Conservation (phyloP, 164 flowering plant genomes). For the Kingdonia uniflora region DNA sequence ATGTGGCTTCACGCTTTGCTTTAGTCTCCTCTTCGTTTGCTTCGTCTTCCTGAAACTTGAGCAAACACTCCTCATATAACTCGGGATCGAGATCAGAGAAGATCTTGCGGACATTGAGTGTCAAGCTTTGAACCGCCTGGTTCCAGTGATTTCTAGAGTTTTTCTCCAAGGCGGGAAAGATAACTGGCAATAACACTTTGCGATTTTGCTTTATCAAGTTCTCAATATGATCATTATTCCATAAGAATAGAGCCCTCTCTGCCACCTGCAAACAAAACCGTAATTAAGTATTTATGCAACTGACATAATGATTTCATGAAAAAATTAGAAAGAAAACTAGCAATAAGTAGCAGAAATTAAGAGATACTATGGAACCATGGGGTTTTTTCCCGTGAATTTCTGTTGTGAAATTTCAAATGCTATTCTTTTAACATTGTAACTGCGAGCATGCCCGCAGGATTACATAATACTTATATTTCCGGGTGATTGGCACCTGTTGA, state of each 20-base stretch:
- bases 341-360: too few species aligned
- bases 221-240: conserved; percentile 71
- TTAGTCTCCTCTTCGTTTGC: conserved; percentile 28
- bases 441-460: too few species aligned
- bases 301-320: too few species aligned
- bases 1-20: conserved; percentile 44
- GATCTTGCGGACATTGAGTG: conserved; percentile 56
- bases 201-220: conserved; percentile 57
- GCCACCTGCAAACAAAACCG: conserved; percentile 39
- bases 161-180: conserved; percentile 65
- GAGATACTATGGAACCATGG: too few species aligned
- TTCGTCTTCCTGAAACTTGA: conserved; percentile 57
- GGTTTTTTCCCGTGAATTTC: too few species aligned
- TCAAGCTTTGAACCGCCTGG: conserved; percentile 64
- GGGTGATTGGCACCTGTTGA: too few species aligned
- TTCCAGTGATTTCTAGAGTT: conserved; percentile 65
- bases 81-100: conserved; percentile 64
- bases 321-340: too few species aligned
- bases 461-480: too few species aligned
- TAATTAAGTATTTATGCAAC: too few species aligned
- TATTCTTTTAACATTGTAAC: too few species aligned
- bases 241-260: conserved; percentile 60
- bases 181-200: conserved; percentile 52
- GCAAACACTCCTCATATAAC: conserved; percentile 49
- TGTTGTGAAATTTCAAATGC: too few species aligned